Percentiles rank a stretch among this genome's conserved stretches.
Evolutionary conservation across 2,329 filamentous ascomycete species (phyloP).

Genomic region (Fonsecaea pedrosoi): DNA sequence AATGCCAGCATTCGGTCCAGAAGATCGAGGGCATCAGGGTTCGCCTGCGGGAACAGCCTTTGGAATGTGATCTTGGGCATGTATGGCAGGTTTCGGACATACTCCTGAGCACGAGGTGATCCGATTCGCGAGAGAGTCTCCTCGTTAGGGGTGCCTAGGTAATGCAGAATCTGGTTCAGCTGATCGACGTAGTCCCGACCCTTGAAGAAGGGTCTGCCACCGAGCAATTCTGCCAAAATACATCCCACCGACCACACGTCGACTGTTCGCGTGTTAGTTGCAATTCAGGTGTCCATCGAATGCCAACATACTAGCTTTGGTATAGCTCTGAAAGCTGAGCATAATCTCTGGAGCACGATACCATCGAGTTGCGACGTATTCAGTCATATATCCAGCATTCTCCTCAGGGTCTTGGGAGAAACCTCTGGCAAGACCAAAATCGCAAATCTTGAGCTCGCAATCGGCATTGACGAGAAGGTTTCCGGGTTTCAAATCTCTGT

Average conservation of each 20-base stretch:
- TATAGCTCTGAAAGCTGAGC: slow-evolving; percentile 99
- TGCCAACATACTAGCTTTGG: slow-evolving; percentile 89
- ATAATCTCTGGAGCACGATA: slow-evolving; percentile 99
- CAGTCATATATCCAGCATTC: slow-evolving; percentile 99
- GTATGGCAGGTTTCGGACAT: slow-evolving; percentile 92
- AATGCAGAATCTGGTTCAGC: slow-evolving; percentile 98
- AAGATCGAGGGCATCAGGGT: slow-evolving; percentile 92
- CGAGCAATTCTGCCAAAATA: slow-evolving; percentile 93
- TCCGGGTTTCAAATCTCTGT: slow-evolving; percentile 95
- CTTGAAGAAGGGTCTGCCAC: slow-evolving; percentile 98
- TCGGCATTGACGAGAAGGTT: slow-evolving; percentile 98
- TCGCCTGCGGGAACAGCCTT: slow-evolving; percentile 88
- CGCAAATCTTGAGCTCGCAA: slow-evolving; percentile 98
- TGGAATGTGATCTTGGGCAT: slow-evolving; percentile 95
- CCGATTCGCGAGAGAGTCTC: slow-evolving; percentile 93
- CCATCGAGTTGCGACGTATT: slow-evolving; percentile 98
- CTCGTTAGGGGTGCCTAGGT: slow-evolving; percentile 94
- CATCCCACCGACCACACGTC: slow-evolving; percentile 99
- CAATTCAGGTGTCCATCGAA: slow-evolving; percentile 16
- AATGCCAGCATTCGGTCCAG: slow-evolving; percentile 98
- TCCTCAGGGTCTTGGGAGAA: slow-evolving; percentile 98
- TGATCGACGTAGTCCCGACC: slow-evolving; percentile 99
- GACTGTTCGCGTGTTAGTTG: slow-evolving; percentile 61
- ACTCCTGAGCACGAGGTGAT: slow-evolving; percentile 94
- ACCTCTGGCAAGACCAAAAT: slow-evolving; percentile 94